Evolutionary conservation across 208 protist species (phyloP), one percentile per base, ranked within the genome.

Genomic region (Porcisia deanei): DNA sequence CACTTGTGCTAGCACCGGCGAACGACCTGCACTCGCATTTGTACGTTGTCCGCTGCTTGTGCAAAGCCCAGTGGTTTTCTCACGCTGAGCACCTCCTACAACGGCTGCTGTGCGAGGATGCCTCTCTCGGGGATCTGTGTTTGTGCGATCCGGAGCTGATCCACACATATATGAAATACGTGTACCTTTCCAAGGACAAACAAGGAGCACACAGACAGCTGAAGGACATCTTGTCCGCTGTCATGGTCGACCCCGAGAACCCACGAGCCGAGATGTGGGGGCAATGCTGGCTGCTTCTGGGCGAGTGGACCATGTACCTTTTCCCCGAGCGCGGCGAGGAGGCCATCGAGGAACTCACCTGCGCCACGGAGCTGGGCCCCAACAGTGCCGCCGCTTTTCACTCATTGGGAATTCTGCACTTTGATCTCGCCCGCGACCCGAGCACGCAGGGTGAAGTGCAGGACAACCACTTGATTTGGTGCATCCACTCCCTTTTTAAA

Each of bases 21-120:
- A 86, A 99, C 65, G 96, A 99, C 65, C 64, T 97, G 43, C 78
- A 91, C n/a, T 96, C 92, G 43, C 98, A 99, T 87, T 87, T 99
- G 47, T 97, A 99, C 60, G 99, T 98, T 71, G 94, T 98, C 41
- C 84, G 88, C 9, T 75, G 97, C 18, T 92, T 98, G 76, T 89
- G 94, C 41, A 97, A 92, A 70, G 76, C 76, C 39, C 91, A 95
- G 55, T 96, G 94, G 91, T 88, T 85, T 41, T 85, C 85, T 10
- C 73, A 94, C 67, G 91, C 90, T 12, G 83, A 88, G 63, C 86
- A 93, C 69, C 84, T 95, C 63, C 87, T 96, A 41, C 83, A 88
- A 39, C 71, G 85, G 61, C 75, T 97, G 18, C 65, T 95, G 30
- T 82, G 39, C 59, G 69, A 65, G 61, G 76, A 86, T 18, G 71